These are phyloP conservation scores for Bacidia rubella DNA, from an alignment of 495 filamentous ascomycete genomes.

Conservation along the genomic window DNA sequence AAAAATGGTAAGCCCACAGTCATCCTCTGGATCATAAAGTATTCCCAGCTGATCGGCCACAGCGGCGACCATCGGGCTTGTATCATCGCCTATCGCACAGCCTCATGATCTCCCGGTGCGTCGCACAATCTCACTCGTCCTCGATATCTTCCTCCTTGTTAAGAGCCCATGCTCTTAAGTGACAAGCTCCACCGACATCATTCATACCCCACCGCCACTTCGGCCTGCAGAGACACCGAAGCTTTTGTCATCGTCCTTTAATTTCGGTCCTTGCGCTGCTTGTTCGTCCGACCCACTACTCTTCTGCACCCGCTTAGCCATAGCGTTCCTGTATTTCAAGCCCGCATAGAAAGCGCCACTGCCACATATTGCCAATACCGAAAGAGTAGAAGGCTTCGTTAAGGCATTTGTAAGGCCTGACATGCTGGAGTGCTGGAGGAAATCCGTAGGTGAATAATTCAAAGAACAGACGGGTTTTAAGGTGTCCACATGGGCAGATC, in stretches of 20 bases:
- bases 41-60: too few relatives aligned
- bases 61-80: too few relatives aligned
- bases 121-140: neutral
- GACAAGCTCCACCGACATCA: neutral
- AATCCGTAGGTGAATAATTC: too few relatives aligned
- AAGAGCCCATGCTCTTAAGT: too few relatives aligned
- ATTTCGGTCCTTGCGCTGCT: neutral
- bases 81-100: too few relatives aligned
- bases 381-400: constrained; percentile 10
- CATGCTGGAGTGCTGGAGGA: constrained; percentile 1
- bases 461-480: too few relatives aligned
- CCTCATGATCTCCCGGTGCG: too few relatives aligned
- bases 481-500: too few relatives aligned
- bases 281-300: neutral
- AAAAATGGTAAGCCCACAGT: too few relatives aligned
- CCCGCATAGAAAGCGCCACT: constrained; percentile 17
- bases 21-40: too few relatives aligned
- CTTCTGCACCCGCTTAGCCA: neutral
- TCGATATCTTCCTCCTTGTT: neutral
- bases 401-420: neutral
- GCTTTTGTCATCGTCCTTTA: neutral
- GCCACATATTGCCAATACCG: constrained; percentile 10
- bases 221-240: neutral
- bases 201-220: constrained; percentile 2
- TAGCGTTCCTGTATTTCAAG: constrained; percentile 14